These are phyloP conservation scores for Inosperma sp. DNA, from an alignment of 768 basidiomycete species.

Conservation along the genomic window DNA sequence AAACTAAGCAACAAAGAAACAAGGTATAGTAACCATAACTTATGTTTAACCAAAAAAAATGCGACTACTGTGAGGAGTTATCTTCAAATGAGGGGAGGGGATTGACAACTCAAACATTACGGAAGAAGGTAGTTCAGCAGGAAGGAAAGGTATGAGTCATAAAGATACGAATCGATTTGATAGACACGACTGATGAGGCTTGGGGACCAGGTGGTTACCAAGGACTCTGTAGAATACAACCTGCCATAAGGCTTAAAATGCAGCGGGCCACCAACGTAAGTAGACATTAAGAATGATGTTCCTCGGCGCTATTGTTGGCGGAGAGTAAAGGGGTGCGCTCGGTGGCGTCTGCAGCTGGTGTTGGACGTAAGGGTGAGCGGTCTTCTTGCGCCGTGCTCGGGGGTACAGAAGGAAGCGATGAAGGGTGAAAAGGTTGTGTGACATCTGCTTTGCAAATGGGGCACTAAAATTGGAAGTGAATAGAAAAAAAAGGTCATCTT, in stretches of 20 bases:
- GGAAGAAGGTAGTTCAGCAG: too few species aligned
- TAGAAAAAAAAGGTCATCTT: conserved; percentile 4
- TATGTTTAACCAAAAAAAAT: too few species aligned
- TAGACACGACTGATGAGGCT: too few species aligned
- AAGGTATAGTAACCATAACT: too few species aligned
- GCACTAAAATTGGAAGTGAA: conserved; percentile 48
- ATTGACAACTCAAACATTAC: too few species aligned
- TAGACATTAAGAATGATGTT: not conserved
- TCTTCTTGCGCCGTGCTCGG: conserved; percentile 11
- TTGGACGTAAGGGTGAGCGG: conserved; percentile 14
- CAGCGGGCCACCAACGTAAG: not conserved
- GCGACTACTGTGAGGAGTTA: too few species aligned
- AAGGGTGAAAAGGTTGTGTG: conserved; percentile 49
- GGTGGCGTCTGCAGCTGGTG: conserved; percentile 26
- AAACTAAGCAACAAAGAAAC: too few species aligned
- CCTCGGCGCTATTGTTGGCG: conserved; percentile 12
- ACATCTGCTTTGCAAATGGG: conserved; percentile 93
- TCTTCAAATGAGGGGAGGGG: too few species aligned
- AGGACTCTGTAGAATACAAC: not conserved
- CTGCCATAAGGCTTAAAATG: not conserved
- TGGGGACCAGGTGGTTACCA: too few species aligned
- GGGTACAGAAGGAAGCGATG: conserved; percentile 13
- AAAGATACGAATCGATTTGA: too few species aligned
- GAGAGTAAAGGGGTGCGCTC: conserved; percentile 40
- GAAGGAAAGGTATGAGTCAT: too few species aligned